Base-by-base conservation (phyloP, 306 rosid species). In the Luffa acutangula region DNA sequence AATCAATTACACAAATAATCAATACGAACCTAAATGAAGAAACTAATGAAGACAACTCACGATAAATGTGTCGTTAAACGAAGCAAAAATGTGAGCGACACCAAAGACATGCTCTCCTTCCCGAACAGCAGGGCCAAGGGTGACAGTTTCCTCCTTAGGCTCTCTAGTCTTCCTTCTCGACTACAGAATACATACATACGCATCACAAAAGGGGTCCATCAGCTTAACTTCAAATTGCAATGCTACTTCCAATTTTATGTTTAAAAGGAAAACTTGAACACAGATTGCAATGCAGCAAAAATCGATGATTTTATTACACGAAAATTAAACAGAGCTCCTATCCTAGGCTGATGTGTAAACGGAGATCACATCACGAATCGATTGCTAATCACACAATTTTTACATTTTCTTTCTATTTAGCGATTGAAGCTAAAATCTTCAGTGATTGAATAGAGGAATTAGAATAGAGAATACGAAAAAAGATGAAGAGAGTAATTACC, bases 81-180 rank as follows among this genome's bases (percentile, higher is more conserved):
- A 85, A 62, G 90, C 87, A 77, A 79, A 85, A 73, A 87, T 85
- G 75, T 87, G 90, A 9, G 88, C 85, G 2, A 87, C 88, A 1
- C 89, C 89, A 39, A 87, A 85, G 53, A 82, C 88, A 25, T 83
- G 84, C 77, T 87, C 90, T 80, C 90, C 89, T 33, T 81, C 88
- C 20, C 83, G 81, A 46, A 85, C 84, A 36, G 85, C 53, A 33
- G 89, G 87, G 69, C 89, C 89, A 18, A 87, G 89, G 5, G 87
- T 84, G 7, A 87, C 86, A 82, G 57, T 87, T 15, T 84, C 88
- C 82, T 87, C 90, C 84, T 87, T 87, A 53, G 87, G 90, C 80
- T 87, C 89, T 14, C 89, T 84, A 15, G 78, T 81, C 71, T 87
- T 87, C 81, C 81, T 87, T 52, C 81, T 87, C 17, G 87, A 87